Conservation (phyloP, 192 early-diverging fungal genomes). For the Thoreauomyces humboldtii region DNA sequence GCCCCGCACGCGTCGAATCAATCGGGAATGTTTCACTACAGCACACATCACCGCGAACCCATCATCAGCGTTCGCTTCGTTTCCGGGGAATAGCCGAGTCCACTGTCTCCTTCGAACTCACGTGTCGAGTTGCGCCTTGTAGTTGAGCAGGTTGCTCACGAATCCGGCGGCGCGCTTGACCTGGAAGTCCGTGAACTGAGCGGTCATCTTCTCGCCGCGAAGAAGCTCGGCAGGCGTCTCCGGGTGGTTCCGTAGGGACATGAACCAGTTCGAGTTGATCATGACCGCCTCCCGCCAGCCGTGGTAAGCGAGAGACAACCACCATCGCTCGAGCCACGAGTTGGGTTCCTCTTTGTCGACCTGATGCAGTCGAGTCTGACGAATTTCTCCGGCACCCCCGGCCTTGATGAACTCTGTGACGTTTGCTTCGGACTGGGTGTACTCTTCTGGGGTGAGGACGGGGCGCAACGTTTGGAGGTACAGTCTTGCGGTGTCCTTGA, state of each 20-base stretch:
- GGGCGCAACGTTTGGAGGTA: conserved; percentile 81
- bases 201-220: background rate
- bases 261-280: conserved; percentile 89
- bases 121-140: conserved; percentile 71
- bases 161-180: conserved; percentile 76
- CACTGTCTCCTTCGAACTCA: conserved; percentile 13
- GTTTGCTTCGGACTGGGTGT: conserved; percentile 56
- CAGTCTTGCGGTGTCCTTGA: conserved; percentile 76
- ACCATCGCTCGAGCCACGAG: conserved; percentile 96
- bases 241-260: conserved; percentile 64
- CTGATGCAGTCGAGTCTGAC: conserved; percentile 80
- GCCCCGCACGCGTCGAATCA: conserved; percentile 65
- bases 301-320: conserved; percentile 81
- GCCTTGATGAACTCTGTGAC: conserved; percentile 78
- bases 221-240: conserved; percentile 35
- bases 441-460: conserved; percentile 63
- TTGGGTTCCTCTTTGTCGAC: conserved; percentile 69
- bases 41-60: background rate
- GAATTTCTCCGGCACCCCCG: conserved; percentile 74
- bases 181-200: conserved; percentile 71
- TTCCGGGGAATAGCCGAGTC: background rate
- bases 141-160: conserved; percentile 63
- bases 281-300: conserved; percentile 77
- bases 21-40: conserved; percentile 53
- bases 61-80: no score